Evolutionary conservation across 805 yeast genomes (phyloP).

Genomic region (Teunomyces cretensis): DNA sequence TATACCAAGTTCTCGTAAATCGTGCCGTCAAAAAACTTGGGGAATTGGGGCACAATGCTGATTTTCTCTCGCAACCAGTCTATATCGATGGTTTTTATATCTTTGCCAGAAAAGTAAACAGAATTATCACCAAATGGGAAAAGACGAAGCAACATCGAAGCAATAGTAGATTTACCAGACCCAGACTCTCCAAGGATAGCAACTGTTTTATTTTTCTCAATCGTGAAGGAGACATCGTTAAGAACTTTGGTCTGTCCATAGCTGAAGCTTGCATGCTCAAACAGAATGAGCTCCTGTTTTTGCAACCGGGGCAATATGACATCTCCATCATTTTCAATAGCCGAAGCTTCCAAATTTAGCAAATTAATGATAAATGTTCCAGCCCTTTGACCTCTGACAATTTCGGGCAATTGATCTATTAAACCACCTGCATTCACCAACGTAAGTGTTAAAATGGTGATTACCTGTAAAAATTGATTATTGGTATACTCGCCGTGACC

Average conservation of each 20-base stretch:
- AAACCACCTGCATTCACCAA: slow-evolving; percentile 60
- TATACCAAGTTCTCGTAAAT: slow-evolving; percentile 69
- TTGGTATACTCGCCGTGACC: slow-evolving; percentile 54
- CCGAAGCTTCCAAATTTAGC: slow-evolving; percentile 30
- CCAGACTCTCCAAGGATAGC: slow-evolving; percentile 89
- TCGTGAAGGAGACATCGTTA: slow-evolving; percentile 38
- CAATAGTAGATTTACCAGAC: slow-evolving; percentile 83
- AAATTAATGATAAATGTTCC: slow-evolving; percentile 51
- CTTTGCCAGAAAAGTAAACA: slow-evolving; percentile 46
- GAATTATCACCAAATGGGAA: slow-evolving; percentile 41
- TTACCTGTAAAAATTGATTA: slow-evolving; percentile 62
- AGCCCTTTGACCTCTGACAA: slow-evolving; percentile 77
- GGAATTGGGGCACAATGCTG: slow-evolving; percentile 74
- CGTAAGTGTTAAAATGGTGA: slow-evolving; percentile 72
- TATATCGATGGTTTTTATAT: slow-evolving; percentile 47
- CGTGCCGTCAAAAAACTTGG: slow-evolving; percentile 71
- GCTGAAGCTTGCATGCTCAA: slow-evolving; percentile 48
- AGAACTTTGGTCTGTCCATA: slow-evolving; percentile 45
- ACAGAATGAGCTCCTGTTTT: slow-evolving; percentile 27
- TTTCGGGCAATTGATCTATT: slow-evolving; percentile 70
- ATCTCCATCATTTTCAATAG: slow-evolving; percentile 38
- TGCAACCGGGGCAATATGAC: slow-evolving; percentile 5
- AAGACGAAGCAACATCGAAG: slow-evolving; percentile 55
- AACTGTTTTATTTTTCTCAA: slow-evolving; percentile 50
- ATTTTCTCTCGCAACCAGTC: slow-evolving; percentile 51